A percentile compares a stretch with the other conserved stretches of the same genome.
phyloP scores from a whole-genome alignment of 2,329 filamentous ascomycete species.

The Dothistroma septosporum region DNA sequence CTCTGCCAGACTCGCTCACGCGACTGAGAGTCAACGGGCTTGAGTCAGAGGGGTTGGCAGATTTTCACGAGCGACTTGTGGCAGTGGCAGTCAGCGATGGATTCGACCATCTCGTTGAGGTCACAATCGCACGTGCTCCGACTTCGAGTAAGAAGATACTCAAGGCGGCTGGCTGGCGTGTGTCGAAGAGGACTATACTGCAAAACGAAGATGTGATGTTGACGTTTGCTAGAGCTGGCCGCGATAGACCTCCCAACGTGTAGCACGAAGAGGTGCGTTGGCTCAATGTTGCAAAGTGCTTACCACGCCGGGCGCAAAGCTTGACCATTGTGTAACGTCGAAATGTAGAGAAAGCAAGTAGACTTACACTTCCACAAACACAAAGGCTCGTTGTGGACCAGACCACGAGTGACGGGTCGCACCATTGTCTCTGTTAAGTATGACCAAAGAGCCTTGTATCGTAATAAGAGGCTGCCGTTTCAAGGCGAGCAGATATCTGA shows the following conservation, averaged over 20 bases:
- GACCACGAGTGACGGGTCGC: no score
- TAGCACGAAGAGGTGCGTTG: not conserved
- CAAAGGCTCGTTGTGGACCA: no score
- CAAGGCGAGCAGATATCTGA: conserved; percentile 13
- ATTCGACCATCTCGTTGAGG: not conserved
- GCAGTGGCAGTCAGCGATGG: not conserved
- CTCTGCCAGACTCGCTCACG: not conserved
- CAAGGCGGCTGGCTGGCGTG: not conserved
- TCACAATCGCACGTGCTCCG: not conserved
- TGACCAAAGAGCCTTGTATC: conserved; percentile 1
- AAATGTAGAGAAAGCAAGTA: not conserved
- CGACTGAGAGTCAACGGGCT: not conserved
- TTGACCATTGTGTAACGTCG: not conserved
- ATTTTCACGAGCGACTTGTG: not conserved
- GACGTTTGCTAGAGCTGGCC: not conserved
- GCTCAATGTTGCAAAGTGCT: no score
- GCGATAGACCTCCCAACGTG: not conserved
- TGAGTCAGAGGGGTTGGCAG: not conserved
- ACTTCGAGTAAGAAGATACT: not conserved
- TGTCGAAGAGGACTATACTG: not conserved
- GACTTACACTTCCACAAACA: not conserved
- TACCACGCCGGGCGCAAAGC: not conserved
- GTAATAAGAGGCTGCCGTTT: conserved; percentile 16
- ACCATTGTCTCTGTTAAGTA: conserved; percentile 1
- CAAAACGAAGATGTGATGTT: not conserved